Conservation (phyloP, 1,284 basidiomycete species). For the Gymnopus androsaceus region DNA sequence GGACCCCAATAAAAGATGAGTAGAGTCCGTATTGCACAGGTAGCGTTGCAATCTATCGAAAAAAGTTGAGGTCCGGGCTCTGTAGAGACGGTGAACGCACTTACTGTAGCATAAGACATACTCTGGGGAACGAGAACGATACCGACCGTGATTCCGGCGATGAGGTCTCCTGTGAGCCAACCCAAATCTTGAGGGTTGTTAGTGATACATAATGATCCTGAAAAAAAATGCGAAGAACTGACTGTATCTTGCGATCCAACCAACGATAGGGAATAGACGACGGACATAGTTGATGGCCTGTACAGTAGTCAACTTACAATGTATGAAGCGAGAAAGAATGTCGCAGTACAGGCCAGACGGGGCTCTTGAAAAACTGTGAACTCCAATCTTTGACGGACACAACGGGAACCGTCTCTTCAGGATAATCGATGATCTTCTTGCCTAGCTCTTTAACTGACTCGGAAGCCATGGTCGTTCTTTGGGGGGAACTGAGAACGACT, state of each 20-base stretch:
- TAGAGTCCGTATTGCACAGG: conserved; percentile 91
- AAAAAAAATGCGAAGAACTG: conserved; percentile 29
- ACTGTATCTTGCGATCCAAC: conserved; percentile 88
- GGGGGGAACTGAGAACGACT: no score
- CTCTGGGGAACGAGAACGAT: conserved; percentile 89
- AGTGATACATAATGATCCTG: conserved; percentile 5
- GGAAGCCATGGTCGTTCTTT: conserved; percentile 39
- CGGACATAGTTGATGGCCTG: conserved; percentile 64
- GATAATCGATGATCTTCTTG: conserved; percentile 62
- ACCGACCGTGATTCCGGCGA: conserved; percentile 90
- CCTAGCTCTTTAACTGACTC: conserved; percentile 49
- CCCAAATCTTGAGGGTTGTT: conserved; percentile 52
- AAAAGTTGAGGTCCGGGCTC: neutral
- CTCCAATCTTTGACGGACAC: conserved; percentile 60
- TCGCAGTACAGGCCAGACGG: conserved; percentile 46
- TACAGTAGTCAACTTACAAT: neutral
- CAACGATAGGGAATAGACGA: conserved; percentile 80
- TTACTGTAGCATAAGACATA: conserved; percentile 79
- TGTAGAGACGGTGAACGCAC: conserved; percentile 2
- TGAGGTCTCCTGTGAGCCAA: conserved; percentile 79
- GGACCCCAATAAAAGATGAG: conserved; percentile 90
- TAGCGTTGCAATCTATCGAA: conserved; percentile 78
- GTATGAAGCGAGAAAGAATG: no score
- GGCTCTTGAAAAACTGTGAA: conserved; percentile 32
- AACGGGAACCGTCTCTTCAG: conserved; percentile 58